phyloP scores from a whole-genome alignment of 75 land plant genomes.

The Picea sitchensis region DNA sequence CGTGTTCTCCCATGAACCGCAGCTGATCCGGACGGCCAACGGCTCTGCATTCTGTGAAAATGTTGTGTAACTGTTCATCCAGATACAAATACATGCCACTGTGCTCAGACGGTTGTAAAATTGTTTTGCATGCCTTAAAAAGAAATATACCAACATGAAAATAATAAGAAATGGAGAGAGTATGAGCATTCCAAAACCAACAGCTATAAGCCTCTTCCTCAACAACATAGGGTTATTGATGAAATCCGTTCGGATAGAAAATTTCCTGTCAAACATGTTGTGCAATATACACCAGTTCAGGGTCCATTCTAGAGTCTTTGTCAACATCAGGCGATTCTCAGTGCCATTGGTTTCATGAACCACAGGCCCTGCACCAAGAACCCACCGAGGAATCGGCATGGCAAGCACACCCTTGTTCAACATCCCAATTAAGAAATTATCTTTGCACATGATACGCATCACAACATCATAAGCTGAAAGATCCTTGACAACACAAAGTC shows the following conservation, averaged over 20 bases:
- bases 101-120: slow-evolving; percentile 86
- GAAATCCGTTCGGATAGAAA: slow-evolving; percentile 67
- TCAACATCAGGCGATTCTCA: slow-evolving; percentile 48
- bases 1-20: too few species aligned
- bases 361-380: slow-evolving; percentile 76
- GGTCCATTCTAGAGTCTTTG: slow-evolving; percentile 87
- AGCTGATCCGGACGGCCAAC: too few species aligned
- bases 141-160: slow-evolving; percentile 79
- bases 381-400: slow-evolving; percentile 68
- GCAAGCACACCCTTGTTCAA: slow-evolving; percentile 87
- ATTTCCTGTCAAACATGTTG: slow-evolving; percentile 94
- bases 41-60: too few species aligned
- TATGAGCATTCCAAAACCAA: slow-evolving; percentile 70
- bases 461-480: slow-evolving; percentile 88
- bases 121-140: slow-evolving; percentile 86
- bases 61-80: too few species aligned
- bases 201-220: slow-evolving; percentile 58
- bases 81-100: too few species aligned
- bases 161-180: slow-evolving; percentile 88
- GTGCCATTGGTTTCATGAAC: slow-evolving; percentile 35
- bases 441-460: slow-evolving; percentile 93
- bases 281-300: slow-evolving; percentile 92
- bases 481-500: slow-evolving; percentile 68
- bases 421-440: slow-evolving; percentile 90
- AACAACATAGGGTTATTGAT: slow-evolving; percentile 56